Base-by-base conservation (phyloP, 2,329 filamentous ascomycete species). In the Colletotrichum melonis region DNA sequence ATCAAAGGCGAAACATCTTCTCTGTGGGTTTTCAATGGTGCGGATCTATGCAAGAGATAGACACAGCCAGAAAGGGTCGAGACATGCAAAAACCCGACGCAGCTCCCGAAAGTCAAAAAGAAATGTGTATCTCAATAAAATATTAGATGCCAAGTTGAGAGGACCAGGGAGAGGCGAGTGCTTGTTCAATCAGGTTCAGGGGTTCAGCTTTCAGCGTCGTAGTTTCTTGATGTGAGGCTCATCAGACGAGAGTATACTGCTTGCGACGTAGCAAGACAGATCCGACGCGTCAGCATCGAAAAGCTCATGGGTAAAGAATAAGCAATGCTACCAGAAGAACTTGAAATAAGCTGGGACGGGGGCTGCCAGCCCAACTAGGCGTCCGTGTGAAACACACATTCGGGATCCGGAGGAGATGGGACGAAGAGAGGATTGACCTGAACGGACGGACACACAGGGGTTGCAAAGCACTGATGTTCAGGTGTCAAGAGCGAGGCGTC, bases 381-480 rank as follows among this genome's bases (percentile, higher is more conserved):
- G 46, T 63, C 35, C 16, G 28, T 56, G 52, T 72, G 65, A 63
- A 69, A 69, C 65, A 69, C 30, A 38, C 22, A 63, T 28, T 49
- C n/a, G 52, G 28, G 28, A 35, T 57, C 64, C n/a, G n/a, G 46
- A 30, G 42, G 22, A 59, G 35, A 72, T 72, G 64, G 64, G 69
- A 72, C 24, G 58, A 72, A 63, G 49, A 52, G n/a, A 52, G n/a
- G n/a, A 26, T 30, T n/a, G 60, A 11, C 38, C 22, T 54, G 58
- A 63, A 68, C 32, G n/a, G 49, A 67, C 38, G 38, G 28, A 58
- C 19, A 66, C 52, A 58, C 19, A 66, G 58, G n/a, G 52, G 30
- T 19, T 16, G 19, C 8, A 52, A 52, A 32, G 38, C 58, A 69
- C 28, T 28, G 9, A 54, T 28, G 22, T 35, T 22, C 30, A 32